Conservation (phyloP, 257 asterid genomes). For the Verbena officinalis region DNA sequence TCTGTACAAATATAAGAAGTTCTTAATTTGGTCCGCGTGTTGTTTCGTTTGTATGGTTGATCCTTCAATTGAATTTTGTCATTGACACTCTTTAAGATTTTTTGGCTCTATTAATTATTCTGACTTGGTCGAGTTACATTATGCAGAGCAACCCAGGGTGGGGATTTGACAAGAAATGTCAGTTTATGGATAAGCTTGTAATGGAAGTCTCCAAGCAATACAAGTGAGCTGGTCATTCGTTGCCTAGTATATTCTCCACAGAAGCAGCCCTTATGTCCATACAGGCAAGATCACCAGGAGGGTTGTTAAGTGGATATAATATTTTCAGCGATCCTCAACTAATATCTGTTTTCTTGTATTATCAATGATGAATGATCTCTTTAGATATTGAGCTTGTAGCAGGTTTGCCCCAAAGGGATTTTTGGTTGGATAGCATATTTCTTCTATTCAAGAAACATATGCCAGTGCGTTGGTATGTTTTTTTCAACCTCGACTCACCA, state of each 20-base stretch:
- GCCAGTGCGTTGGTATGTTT: not conserved
- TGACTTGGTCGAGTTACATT: conserved; percentile 7
- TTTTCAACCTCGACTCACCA: not conserved
- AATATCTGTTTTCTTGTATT: not conserved
- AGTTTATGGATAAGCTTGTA: conserved; percentile 83
- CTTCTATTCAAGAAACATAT: conserved; percentile 3
- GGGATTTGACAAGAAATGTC: conserved; percentile 91
- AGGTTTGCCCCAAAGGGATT: not conserved
- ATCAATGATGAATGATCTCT: conserved; percentile 1
- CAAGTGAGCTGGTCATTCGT: conserved; percentile 48
- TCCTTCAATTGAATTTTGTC: not conserved
- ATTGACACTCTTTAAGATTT: not conserved
- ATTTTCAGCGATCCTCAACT: not conserved
- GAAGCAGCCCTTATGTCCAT: conserved; percentile 13
- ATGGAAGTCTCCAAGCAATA: conserved; percentile 66
- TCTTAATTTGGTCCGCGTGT: conserved; percentile 2
- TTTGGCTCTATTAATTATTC: conserved; percentile 2
- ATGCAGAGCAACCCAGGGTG: conserved; percentile 96
- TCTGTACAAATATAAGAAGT: not conserved
- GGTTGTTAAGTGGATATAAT: conserved; percentile 6
- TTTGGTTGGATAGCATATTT: conserved; percentile 7
- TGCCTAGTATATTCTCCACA: conserved; percentile 11
- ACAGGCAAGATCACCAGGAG: conserved; percentile 15
- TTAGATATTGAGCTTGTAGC: conserved; percentile 11
- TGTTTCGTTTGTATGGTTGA: not conserved